Base-by-base conservation (phyloP, 805 yeast genomes). In the Pichia thaimueangensis region DNA sequence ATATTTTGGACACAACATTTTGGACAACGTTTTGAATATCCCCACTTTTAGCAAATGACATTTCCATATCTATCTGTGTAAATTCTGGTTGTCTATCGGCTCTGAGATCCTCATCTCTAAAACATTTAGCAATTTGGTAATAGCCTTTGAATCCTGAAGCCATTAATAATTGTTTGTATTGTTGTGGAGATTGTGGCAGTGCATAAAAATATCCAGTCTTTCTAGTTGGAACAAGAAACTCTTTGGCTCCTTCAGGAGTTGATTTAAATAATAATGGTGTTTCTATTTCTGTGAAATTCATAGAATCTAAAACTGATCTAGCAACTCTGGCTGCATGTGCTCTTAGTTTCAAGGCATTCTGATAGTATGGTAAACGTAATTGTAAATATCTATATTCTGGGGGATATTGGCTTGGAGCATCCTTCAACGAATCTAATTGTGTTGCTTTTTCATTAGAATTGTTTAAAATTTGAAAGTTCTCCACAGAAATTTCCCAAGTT, bases 221-320 rank as follows among this genome's bases (percentile, higher is more conserved):
- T 50, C 97, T 71, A 0, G 97, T 86, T 1, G 98, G 98, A 0
- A 93, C 97, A 37, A 93, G 63, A 59, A 91, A 93, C 62, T 93
- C 99, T 30, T 95, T 71, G 1, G 98, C 98, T 13, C 98, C 98
- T 62, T 93, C 98, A 0, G 98, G 98, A 0, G 98, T 93, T 2
- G 96, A 85, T 57, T 93, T 89, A 70, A 93, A 93, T 23, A 93
- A 64, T 6, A 91, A 60, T 1, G 98, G 98, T 0, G 98, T 93
- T 58, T 91, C 98, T 23, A 93, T 72, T 56, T 93, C 97, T 0
- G 75, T 74, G 59, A 93, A 93, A 1, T 63, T 64, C 16, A 62
- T 52, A 0, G 52, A 42, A 31, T 69, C 69, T 21, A 73, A 55
- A 3, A 58, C 59, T 0, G 47, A 30, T 22, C 77, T 60, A 17